Evolutionary conservation across 768 basidiomycete species (phyloP).

Genomic region (Pleurotus tuber-regium): DNA sequence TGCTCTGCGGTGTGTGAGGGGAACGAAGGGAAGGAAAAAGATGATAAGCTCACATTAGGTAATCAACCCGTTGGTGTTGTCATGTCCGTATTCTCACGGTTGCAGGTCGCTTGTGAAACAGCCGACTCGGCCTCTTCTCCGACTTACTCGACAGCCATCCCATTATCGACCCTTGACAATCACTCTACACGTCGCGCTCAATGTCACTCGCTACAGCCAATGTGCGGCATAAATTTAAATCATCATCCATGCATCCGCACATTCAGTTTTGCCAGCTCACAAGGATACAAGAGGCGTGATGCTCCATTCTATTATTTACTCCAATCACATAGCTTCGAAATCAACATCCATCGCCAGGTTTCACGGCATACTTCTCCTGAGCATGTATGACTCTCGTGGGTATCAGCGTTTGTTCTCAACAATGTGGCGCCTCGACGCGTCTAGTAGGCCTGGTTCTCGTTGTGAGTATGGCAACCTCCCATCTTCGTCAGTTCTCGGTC

Average conservation of each 20-base stretch:
- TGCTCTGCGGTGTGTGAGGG: conserved; percentile 4
- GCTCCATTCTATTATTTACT: neutral
- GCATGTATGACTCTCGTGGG: neutral
- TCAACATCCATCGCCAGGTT: neutral
- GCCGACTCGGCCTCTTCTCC: neutral
- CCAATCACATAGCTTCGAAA: neutral
- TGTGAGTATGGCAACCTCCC: too few species aligned
- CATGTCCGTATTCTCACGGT: neutral
- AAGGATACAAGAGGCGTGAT: neutral
- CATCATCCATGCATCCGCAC: neutral
- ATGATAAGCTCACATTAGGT: conserved; percentile 4
- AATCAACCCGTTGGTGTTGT: neutral
- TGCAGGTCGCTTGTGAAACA: neutral
- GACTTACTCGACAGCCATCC: too few species aligned
- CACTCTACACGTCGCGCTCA: neutral
- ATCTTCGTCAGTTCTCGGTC: too few species aligned
- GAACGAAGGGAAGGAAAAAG: conserved; percentile 1
- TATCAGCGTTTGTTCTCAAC: too few species aligned
- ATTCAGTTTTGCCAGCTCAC: neutral
- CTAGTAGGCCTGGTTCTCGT: too few species aligned
- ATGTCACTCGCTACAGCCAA: neutral
- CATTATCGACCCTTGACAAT: neutral
- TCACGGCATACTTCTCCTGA: neutral
- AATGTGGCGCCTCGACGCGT: too few species aligned
- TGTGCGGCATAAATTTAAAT: neutral